These are phyloP conservation scores for Candida sithepensis DNA, from an alignment of 805 yeast species.

Conservation along the genomic window DNA sequence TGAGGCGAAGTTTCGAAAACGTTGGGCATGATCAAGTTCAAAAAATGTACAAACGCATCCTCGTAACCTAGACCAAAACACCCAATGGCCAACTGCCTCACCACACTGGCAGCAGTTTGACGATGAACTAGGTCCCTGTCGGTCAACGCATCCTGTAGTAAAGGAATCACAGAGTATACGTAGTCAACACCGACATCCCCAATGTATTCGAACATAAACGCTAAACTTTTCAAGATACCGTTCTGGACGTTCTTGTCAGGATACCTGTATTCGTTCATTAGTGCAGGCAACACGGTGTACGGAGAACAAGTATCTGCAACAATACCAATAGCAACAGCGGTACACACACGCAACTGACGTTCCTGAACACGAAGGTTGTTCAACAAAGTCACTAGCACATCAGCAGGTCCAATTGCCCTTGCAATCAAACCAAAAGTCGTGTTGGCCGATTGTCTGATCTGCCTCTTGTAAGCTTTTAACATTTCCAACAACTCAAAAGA, in stretches of 20 bases:
- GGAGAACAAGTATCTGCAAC: constrained; percentile 94
- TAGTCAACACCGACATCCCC: constrained; percentile 80
- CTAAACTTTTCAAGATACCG: constrained; percentile 86
- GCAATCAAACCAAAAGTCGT: constrained; percentile 90
- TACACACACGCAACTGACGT: constrained; percentile 92
- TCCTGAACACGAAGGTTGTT: constrained; percentile 89
- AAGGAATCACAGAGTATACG: constrained; percentile 71
- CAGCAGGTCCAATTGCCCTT: constrained; percentile 92
- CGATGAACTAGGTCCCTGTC: constrained; percentile 91
- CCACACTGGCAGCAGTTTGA: constrained; percentile 90
- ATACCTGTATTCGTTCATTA: constrained; percentile 91
- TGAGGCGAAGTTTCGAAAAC: constrained; percentile 94
- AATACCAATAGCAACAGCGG: constrained; percentile 97
- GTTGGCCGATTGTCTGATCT: constrained; percentile 81
- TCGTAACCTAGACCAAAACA: constrained; percentile 73
- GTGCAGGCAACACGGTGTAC: constrained; percentile 87
- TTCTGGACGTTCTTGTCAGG: constrained; percentile 94
- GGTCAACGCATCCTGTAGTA: constrained; percentile 83
- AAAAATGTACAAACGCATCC: constrained; percentile 76
- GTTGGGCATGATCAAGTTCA: constrained; percentile 84
- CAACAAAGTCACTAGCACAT: constrained; percentile 77
- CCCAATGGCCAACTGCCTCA: constrained; percentile 76
- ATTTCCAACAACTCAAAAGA: constrained; percentile 88
- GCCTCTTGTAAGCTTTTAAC: constrained; percentile 74
- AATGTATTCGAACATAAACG: constrained; percentile 89